phyloP scores from a whole-genome alignment of 805 yeast species.

The Suhomyces sp. region DNA sequence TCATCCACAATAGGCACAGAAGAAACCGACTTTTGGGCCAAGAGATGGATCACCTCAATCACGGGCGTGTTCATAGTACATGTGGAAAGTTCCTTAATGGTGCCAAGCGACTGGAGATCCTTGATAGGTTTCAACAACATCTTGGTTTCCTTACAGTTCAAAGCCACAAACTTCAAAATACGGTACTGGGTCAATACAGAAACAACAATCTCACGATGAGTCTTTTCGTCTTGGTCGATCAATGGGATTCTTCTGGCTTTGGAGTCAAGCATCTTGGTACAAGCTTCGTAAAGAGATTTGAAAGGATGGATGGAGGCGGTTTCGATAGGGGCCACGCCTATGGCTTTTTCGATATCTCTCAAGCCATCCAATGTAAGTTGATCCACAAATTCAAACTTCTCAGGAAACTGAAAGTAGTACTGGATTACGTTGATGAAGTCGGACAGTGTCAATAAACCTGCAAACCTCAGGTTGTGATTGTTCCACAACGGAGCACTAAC shows the following conservation, averaged over 20 bases:
- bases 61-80: conserved; percentile 91
- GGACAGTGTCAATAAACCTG: conserved; percentile 86
- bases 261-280: conserved; percentile 83
- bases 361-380: conserved; percentile 80
- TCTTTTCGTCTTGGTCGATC: conserved; percentile 90
- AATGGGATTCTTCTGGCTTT: conserved; percentile 92
- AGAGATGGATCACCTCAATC: conserved; percentile 81
- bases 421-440: conserved; percentile 95
- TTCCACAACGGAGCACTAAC: conserved; percentile 98
- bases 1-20: conserved; percentile 92
- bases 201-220: conserved; percentile 91
- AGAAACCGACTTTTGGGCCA: conserved; percentile 78
- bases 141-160: conserved; percentile 92
- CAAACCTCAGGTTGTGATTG: conserved; percentile 81
- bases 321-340: conserved; percentile 83
- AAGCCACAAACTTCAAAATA: conserved; percentile 89
- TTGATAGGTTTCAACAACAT: conserved; percentile 73
- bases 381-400: conserved; percentile 83
- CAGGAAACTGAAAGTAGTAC: conserved; percentile 87
- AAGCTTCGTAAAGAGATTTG: conserved; percentile 85
- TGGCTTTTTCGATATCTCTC: conserved; percentile 79
- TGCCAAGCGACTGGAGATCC: conserved; percentile 64
- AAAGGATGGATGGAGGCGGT: conserved; percentile 88
- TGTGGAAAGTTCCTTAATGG: conserved; percentile 54
- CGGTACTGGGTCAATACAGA: conserved; percentile 94